These are phyloP conservation scores for Coniochaeta hoffmannii DNA, from an alignment of 2,329 filamentous ascomycete genomes.

Conservation along the genomic window DNA sequence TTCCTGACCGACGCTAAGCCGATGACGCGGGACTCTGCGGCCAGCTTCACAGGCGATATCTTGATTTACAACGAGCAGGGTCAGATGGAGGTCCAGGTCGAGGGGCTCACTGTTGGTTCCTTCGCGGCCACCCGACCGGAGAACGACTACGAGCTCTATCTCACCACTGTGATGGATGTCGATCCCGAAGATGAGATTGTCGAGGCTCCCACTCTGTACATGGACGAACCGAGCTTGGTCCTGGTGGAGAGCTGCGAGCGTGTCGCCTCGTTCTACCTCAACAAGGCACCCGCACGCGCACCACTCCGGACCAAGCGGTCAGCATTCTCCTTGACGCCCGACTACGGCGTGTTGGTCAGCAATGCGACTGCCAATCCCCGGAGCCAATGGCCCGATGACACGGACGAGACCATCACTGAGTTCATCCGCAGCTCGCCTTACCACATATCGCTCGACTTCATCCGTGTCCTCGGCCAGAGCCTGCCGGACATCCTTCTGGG, in stretches of 20 bases:
- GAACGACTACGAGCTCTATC: slow-evolving; percentile 26
- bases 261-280: slow-evolving; percentile 24
- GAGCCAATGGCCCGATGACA: slow-evolving; percentile 17
- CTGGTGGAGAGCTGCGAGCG: slow-evolving; percentile 28
- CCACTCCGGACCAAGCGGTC: background rate
- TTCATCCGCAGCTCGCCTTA: slow-evolving; percentile 26
- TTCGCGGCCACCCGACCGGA: slow-evolving; percentile 21
- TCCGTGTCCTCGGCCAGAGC: slow-evolving; percentile 17
- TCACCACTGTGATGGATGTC: slow-evolving; percentile 26
- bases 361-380: slow-evolving; percentile 3
- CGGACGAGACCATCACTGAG: slow-evolving; percentile 16
- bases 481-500: slow-evolving; percentile 17
- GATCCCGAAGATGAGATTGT: slow-evolving; percentile 33
- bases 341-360: background rate
- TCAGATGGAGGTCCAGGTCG: slow-evolving; percentile 23
- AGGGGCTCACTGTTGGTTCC: slow-evolving; percentile 24
- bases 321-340: background rate
- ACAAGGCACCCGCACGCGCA: slow-evolving; percentile 1
- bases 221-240: slow-evolving; percentile 9
- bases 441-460: slow-evolving; percentile 18
- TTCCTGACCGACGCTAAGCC: slow-evolving; percentile 20
- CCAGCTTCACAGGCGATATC: slow-evolving; percentile 28
- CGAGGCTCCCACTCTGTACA: background rate
- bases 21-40: slow-evolving; percentile 13
- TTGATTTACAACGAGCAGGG: slow-evolving; percentile 22